Conservation (phyloP, 1,139 yeast genomes). For the Blastobotrys elegans region DNA sequence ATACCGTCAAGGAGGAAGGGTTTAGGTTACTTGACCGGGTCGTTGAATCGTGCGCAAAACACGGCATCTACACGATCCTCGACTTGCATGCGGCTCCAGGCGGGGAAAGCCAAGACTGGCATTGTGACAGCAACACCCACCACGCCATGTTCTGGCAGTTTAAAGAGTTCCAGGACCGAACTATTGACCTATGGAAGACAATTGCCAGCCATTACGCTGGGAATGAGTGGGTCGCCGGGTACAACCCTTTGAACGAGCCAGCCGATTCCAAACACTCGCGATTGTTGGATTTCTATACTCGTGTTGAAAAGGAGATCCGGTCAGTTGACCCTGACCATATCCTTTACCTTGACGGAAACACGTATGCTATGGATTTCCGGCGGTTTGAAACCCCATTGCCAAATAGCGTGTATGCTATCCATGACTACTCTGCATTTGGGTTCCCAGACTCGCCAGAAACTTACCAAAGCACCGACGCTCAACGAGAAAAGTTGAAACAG, state of each 20-base stretch:
- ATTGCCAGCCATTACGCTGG: constrained; percentile 42
- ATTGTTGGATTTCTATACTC: constrained; percentile 37
- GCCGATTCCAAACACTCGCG: constrained; percentile 40
- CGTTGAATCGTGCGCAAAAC: constrained; percentile 39
- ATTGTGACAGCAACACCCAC: constrained; percentile 42
- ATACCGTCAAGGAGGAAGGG: constrained; percentile 39
- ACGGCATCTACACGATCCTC: constrained; percentile 40
- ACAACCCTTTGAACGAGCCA: constrained; percentile 47
- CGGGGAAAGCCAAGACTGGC: constrained; percentile 50
- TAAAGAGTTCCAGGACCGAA: constrained; percentile 42
- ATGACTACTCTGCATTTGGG: constrained; percentile 41
- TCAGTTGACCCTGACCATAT: constrained; percentile 43
- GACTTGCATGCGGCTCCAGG: constrained; percentile 47
- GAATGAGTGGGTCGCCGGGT: constrained; percentile 45
- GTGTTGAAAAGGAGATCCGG: constrained; percentile 38
- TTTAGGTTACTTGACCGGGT: constrained; percentile 40
- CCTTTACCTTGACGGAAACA: constrained; percentile 44
- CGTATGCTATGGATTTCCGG: constrained; percentile 45
- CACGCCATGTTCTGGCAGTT: constrained; percentile 45
- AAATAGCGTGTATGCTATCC: constrained; percentile 45
- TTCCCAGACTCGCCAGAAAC: constrained; percentile 34
- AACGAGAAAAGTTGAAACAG: constrained; percentile 33
- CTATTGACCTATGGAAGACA: constrained; percentile 40
- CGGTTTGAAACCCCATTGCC: constrained; percentile 39
- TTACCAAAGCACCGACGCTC: constrained; percentile 22